These are phyloP conservation scores for Albatrellus sp. DNA, from an alignment of 1,284 basidiomycete genomes.

Conservation along the genomic window DNA sequence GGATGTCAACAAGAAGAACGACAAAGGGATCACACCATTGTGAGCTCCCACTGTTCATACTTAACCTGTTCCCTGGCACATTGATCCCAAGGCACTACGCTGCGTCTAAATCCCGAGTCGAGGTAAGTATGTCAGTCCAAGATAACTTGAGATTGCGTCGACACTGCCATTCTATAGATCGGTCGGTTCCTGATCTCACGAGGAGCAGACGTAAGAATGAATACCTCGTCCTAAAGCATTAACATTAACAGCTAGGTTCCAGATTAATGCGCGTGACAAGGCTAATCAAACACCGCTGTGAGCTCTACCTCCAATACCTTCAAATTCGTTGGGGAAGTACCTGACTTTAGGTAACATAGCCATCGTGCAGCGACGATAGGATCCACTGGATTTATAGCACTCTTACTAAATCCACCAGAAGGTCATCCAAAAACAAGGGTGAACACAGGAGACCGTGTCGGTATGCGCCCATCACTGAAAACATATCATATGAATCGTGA, in stretches of 20 bases:
- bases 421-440: conserved; percentile 70
- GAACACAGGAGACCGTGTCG: conserved; percentile 78
- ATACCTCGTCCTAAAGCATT: conserved; percentile 2
- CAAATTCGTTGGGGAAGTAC: conserved; percentile 5
- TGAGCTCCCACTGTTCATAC: conserved; percentile 25
- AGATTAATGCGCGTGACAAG: conserved; percentile 88
- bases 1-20: conserved; percentile 69
- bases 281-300: conserved; percentile 85
- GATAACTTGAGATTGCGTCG: neutral
- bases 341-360: conserved; percentile 25
- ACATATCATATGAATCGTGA: too few species aligned
- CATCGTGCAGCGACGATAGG: conserved; percentile 94
- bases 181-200: conserved; percentile 73
- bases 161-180: conserved; percentile 42
- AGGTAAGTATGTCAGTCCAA: conserved; percentile 36
- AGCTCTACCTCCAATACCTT: conserved; percentile 19
- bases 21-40: conserved; percentile 83
- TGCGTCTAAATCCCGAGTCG: conserved; percentile 83
- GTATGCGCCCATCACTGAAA: conserved; percentile 25
- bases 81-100: conserved; percentile 68
- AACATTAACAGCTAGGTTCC: conserved; percentile 8
- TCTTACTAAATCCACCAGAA: conserved; percentile 68
- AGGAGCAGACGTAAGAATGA: conserved; percentile 73
- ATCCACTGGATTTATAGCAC: conserved; percentile 72
- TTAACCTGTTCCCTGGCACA: conserved; percentile 6